A percentile compares a stretch with the other conserved stretches of the same genome.
phyloP scores from a whole-genome alignment of 352 stramenopile genomes.

The Phytophthora melonis region DNA sequence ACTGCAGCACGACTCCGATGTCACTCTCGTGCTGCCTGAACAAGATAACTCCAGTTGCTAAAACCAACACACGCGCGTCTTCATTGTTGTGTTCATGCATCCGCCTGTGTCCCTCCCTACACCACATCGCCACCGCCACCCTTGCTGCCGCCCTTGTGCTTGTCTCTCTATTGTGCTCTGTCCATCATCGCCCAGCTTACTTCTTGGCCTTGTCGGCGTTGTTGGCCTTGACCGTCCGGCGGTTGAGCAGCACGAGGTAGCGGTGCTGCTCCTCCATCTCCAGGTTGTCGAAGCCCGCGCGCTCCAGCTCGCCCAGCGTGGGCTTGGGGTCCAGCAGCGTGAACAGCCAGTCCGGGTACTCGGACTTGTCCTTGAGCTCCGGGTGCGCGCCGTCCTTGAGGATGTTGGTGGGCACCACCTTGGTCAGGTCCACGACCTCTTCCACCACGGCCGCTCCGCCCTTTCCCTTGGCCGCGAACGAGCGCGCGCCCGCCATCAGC shows the following conservation, averaged over 20 bases:
- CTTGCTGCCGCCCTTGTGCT: not conserved
- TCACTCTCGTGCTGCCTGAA: not conserved
- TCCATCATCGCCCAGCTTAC: slow-evolving; percentile 38
- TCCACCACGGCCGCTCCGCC: slow-evolving; percentile 59
- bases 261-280: slow-evolving; percentile 81
- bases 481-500: slow-evolving; percentile 46
- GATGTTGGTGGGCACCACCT: slow-evolving; percentile 87
- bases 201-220: slow-evolving; percentile 91
- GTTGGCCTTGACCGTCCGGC: slow-evolving; percentile 72
- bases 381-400: slow-evolving; percentile 86
- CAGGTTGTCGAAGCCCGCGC: slow-evolving; percentile 83
- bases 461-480: slow-evolving; percentile 78
- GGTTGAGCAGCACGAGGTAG: slow-evolving; percentile 81
- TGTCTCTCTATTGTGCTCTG: slow-evolving; percentile 27
- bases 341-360: slow-evolving; percentile 89
- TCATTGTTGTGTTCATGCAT: slow-evolving; percentile 23
- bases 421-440: slow-evolving; percentile 79
- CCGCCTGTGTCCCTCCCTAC: slow-evolving; percentile 16
- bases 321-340: slow-evolving; percentile 78
- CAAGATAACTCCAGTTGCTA: slow-evolving; percentile 12
- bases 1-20: not conserved
- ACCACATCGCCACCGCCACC: not conserved
- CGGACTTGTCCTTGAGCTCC: slow-evolving; percentile 79
- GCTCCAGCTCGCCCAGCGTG: slow-evolving; percentile 82
- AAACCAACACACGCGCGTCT: slow-evolving; percentile 25